Percentiles rank a stretch among this genome's conserved stretches.
These are phyloP conservation scores for Eutrema heterophyllum DNA, from an alignment of 345 rosid species.

Conservation along the genomic window DNA sequence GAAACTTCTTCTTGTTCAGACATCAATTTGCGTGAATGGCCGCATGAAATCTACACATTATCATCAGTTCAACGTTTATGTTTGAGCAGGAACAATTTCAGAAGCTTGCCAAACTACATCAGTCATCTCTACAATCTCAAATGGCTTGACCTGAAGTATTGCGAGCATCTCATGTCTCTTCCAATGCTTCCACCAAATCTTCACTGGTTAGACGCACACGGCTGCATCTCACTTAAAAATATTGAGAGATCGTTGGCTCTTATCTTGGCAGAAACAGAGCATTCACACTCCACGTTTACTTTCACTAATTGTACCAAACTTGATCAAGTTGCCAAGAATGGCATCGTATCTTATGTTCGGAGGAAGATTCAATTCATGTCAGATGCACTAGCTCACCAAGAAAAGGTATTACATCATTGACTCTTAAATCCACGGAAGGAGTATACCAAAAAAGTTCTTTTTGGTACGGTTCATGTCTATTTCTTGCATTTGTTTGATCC, in stretches of 20 bases:
- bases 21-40: background rate
- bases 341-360: background rate
- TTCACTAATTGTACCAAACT: constrained; percentile 19
- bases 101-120: background rate
- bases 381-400: background rate
- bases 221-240: constrained; percentile 5
- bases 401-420: constrained; percentile 7
- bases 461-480: too few species aligned
- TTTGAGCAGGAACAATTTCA: background rate
- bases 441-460: too few species aligned
- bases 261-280: background rate
- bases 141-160: constrained; percentile 20
- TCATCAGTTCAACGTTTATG: constrained; percentile 16
- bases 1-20: background rate
- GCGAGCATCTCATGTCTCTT: background rate
- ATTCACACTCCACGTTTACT: constrained; percentile 6
- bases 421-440: background rate
- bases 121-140: constrained; percentile 8
- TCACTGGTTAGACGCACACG: constrained; percentile 17
- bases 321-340: constrained; percentile 5
- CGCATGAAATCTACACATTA: background rate
- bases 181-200: constrained; percentile 24
- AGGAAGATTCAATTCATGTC: constrained; percentile 8
- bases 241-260: background rate
- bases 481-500: background rate